phyloP scores from a whole-genome alignment of 2,329 filamentous ascomycete genomes.

The Monascus ruber region DNA sequence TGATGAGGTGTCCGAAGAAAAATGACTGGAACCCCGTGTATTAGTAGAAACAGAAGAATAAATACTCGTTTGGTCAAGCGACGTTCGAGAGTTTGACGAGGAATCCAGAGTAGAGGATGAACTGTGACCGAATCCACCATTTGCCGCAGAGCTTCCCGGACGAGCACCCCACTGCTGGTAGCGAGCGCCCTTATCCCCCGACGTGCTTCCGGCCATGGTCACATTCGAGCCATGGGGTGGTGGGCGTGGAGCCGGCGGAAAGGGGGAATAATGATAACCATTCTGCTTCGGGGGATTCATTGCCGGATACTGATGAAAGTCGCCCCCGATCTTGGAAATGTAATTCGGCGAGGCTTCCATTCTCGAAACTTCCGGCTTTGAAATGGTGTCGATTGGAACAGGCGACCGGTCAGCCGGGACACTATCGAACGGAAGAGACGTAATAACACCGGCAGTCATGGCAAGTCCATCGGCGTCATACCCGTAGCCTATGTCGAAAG shows the following conservation, averaged over 20 bases:
- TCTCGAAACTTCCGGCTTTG: slow-evolving; percentile 45
- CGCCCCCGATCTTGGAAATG: slow-evolving; percentile 61
- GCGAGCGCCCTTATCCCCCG: slow-evolving; percentile 57
- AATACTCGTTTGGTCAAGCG: slow-evolving; percentile 54
- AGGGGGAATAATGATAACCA: slow-evolving; percentile 40
- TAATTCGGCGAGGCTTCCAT: slow-evolving; percentile 73
- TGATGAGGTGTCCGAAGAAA: slow-evolving; percentile 43
- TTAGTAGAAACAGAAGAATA: slow-evolving; percentile 50
- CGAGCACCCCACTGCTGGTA: slow-evolving; percentile 63
- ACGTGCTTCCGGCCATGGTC: slow-evolving; percentile 61
- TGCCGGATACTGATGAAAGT: slow-evolving; percentile 83
- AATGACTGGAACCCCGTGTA: slow-evolving; percentile 44
- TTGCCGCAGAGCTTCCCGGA: slow-evolving; percentile 45
- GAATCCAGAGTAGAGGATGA: slow-evolving; percentile 47
- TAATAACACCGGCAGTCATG: slow-evolving; percentile 70
- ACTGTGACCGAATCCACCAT: slow-evolving; percentile 43
- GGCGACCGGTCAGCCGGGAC: slow-evolving; percentile 57
- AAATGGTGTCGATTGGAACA: slow-evolving; percentile 61
- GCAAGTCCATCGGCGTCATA: slow-evolving; percentile 51
- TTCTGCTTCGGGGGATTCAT: slow-evolving; percentile 47
- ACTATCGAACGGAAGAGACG: slow-evolving; percentile 76
- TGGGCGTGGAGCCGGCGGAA: slow-evolving; percentile 51
- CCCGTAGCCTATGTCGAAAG: slow-evolving; percentile 57
- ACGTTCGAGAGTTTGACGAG: slow-evolving; percentile 44
- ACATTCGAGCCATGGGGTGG: slow-evolving; percentile 43